Evolutionary conservation across 345 rosid genomes (phyloP).

Genomic region (Lagerstroemia speciosa): DNA sequence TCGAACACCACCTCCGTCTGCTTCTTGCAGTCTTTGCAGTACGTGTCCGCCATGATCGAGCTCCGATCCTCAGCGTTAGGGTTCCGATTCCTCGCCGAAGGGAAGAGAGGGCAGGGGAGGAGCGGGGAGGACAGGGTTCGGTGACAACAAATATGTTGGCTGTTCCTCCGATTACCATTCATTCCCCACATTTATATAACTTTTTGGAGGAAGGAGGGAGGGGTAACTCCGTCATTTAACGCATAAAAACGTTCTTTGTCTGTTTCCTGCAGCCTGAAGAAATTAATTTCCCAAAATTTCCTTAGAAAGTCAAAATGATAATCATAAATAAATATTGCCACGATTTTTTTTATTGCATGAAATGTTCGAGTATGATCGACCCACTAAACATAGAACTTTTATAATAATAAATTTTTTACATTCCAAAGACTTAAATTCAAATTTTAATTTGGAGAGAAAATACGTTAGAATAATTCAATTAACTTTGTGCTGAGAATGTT

Average conservation of each 20-base stretch:
- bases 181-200: neutral
- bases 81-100: conserved; percentile 3
- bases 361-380: too few relatives aligned
- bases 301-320: too few relatives aligned
- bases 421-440: too few relatives aligned
- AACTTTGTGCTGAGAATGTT: too few relatives aligned
- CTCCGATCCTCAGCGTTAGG: neutral
- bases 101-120: neutral
- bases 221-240: neutral
- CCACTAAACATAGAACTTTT: too few relatives aligned
- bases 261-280: neutral
- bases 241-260: conserved; percentile 3
- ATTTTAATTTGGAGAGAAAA: too few relatives aligned
- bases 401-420: too few relatives aligned
- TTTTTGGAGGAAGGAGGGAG: conserved; percentile 1
- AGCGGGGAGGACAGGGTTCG: neutral
- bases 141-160: neutral
- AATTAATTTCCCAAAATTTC: neutral
- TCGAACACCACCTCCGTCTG: conserved; percentile 34
- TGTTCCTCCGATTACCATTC: conserved; percentile 1
- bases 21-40: conserved; percentile 35
- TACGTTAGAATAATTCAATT: too few relatives aligned
- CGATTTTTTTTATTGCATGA: too few relatives aligned
- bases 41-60: conserved; percentile 27
- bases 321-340: too few relatives aligned